Evolutionary conservation across 1,284 basidiomycete genomes (phyloP).

Genomic region (Retiboletus fuscus): DNA sequence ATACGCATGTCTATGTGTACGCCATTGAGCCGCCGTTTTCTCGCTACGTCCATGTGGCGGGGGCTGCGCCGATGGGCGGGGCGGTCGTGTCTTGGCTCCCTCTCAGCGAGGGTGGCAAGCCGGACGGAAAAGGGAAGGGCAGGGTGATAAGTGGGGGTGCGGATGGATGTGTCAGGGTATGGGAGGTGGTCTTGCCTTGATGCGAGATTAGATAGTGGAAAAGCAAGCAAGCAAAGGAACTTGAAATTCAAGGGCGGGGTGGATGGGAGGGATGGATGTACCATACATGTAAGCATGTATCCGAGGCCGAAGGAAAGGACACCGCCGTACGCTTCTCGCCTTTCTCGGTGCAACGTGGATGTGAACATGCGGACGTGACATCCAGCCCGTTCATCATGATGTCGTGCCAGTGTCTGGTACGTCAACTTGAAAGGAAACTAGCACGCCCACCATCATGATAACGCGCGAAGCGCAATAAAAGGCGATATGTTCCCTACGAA

Average conservation of each 20-base stretch:
- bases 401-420: too few species aligned
- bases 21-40: conserved; percentile 80
- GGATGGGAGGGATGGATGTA: not conserved
- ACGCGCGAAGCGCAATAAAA: too few species aligned
- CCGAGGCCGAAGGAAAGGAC: too few species aligned
- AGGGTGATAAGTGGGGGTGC: conserved; percentile 82
- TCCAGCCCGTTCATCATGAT: too few species aligned
- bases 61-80: conserved; percentile 86
- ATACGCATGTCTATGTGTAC: conserved; percentile 94
- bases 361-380: too few species aligned
- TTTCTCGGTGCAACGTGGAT: too few species aligned
- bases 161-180: conserved; percentile 85
- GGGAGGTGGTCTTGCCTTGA: conserved; percentile 71
- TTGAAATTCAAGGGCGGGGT: not conserved
- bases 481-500: too few species aligned
- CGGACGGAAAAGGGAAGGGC: conserved; percentile 49
- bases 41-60: conserved; percentile 83
- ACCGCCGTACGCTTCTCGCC: too few species aligned
- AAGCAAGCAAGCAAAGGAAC: not conserved
- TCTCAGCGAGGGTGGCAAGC: not conserved
- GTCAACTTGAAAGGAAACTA: too few species aligned
- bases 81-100: conserved; percentile 85
- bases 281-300: not conserved
- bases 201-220: not conserved
- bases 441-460: too few species aligned